Evolutionary conservation across 2,329 filamentous ascomycete genomes (phyloP).

Genomic region (Atkinsonella hypoxylon): DNA sequence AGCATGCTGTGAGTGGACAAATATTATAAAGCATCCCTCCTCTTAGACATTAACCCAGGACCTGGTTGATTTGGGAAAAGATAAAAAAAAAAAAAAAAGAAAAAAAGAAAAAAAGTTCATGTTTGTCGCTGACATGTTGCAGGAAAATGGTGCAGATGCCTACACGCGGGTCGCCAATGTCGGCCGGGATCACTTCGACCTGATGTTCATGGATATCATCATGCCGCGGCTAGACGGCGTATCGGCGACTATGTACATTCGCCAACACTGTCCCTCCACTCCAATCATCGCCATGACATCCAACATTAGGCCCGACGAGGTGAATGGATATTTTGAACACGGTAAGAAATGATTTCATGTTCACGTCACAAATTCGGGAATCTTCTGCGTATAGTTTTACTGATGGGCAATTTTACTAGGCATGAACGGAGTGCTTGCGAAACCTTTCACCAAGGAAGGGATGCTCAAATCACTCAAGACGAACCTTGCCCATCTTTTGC

Average conservation of each 20-base stretch:
- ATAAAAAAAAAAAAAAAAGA: no score
- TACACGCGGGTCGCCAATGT: conserved; percentile 63
- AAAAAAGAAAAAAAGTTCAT: no score
- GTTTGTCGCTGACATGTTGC: conserved; percentile 7
- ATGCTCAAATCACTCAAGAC: conserved; percentile 80
- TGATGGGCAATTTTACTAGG: conserved; percentile 37
- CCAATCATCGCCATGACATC: conserved; percentile 98
- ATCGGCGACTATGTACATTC: conserved; percentile 84
- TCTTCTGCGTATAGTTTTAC: neutral
- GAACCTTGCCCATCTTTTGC: conserved; percentile 74
- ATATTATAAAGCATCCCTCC: neutral
- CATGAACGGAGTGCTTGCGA: conserved; percentile 95
- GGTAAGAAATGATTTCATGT: conserved; percentile 43
- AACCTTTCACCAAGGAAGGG: conserved; percentile 86
- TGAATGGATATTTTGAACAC: conserved; percentile 93
- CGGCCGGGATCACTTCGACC: conserved; percentile 40
- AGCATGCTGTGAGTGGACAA: conserved; percentile 44
- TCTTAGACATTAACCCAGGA: neutral
- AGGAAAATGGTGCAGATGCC: conserved; percentile 72
- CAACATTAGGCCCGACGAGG: conserved; percentile 92
- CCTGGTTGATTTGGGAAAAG: no score
- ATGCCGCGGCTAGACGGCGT: conserved; percentile 96
- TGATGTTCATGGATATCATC: conserved; percentile 87
- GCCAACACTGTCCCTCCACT: conserved; percentile 68
- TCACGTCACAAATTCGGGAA: neutral